Percentiles rank a stretch among this genome's conserved stretches.
Evolutionary conservation across 1,284 basidiomycete genomes (phyloP).

Genomic region (Uromyces viciae-fabae): DNA sequence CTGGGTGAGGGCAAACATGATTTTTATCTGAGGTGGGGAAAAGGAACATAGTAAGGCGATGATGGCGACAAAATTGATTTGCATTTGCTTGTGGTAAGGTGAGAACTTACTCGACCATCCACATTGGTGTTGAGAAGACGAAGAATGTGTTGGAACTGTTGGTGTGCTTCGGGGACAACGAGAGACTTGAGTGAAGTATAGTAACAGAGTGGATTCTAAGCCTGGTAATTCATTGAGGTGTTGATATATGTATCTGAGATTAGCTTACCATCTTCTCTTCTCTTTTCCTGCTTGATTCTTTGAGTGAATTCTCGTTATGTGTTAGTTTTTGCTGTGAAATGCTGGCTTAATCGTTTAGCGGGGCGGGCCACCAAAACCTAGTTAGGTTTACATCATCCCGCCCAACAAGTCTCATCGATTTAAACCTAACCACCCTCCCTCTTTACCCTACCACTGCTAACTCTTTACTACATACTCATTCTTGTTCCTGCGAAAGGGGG

Average conservation of each 20-base stretch:
- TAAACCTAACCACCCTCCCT: slow-evolving; percentile 13
- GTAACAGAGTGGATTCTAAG: not conserved
- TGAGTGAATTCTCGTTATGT: not conserved
- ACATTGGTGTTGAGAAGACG: slow-evolving; percentile 99
- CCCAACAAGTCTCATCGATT: not conserved
- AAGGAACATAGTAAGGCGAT: not conserved
- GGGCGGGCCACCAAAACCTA: not conserved
- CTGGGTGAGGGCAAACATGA: slow-evolving; percentile 59
- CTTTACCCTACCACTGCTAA: not conserved
- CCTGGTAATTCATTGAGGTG: not conserved
- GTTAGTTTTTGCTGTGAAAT: not conserved
- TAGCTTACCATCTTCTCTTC: too few species aligned
- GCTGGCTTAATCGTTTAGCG: not conserved
- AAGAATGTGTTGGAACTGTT: slow-evolving; percentile 83
- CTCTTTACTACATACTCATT: not conserved
- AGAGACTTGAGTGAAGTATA: slow-evolving; percentile 65
- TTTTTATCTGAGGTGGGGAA: slow-evolving; percentile 14
- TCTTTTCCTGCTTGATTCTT: not conserved
- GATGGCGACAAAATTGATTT: not conserved
- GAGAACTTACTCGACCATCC: slow-evolving; percentile 87
- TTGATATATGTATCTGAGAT: too few species aligned
- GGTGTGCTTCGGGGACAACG: slow-evolving; percentile 84
- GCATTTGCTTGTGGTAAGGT: not conserved
- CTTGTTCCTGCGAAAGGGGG: slow-evolving; percentile 1
- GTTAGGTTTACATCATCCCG: not conserved